These are phyloP conservation scores for Botrytis paeoniae DNA, from an alignment of 2,329 filamentous ascomycete species.

Conservation along the genomic window DNA sequence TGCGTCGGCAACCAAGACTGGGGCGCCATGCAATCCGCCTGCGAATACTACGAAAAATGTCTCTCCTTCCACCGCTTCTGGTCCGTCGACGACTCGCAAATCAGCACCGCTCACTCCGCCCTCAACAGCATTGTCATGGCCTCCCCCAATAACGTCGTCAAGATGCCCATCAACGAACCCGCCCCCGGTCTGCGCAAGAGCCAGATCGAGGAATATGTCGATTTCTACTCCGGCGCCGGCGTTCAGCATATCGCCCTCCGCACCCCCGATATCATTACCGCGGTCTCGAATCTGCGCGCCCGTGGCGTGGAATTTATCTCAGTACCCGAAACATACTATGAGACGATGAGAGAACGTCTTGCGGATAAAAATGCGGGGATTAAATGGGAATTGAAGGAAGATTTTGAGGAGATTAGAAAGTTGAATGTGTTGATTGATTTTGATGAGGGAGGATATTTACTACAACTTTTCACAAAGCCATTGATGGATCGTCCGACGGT, in stretches of 20 bases:
- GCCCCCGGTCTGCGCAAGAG: conserved; percentile 85
- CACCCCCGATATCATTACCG: conserved; percentile 73
- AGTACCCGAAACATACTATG: conserved; percentile 85
- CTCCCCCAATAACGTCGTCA: conserved; percentile 78
- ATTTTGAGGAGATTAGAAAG: conserved; percentile 71
- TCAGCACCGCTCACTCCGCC: conserved; percentile 89
- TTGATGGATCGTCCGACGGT: conserved; percentile 93
- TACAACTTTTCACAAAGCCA: conserved; percentile 78
- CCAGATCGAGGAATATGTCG: conserved; percentile 91
- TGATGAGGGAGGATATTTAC: conserved; percentile 83
- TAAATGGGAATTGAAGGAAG: conserved; percentile 67
- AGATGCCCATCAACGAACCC: conserved; percentile 98
- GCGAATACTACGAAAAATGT: conserved; percentile 75
- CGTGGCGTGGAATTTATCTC: conserved; percentile 90
- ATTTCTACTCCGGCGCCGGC: conserved; percentile 85
- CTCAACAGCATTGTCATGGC: conserved; percentile 89
- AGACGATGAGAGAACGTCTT: conserved; percentile 69
- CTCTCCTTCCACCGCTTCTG: conserved; percentile 96
- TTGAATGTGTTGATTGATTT: conserved; percentile 93
- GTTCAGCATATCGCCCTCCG: conserved; percentile 92
- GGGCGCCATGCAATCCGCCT: conserved; percentile 74
- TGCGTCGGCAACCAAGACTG: conserved; percentile 97
- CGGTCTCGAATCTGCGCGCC: conserved; percentile 76
- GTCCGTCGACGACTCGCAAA: conserved; percentile 90
- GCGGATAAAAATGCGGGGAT: conserved; percentile 47